Base-by-base conservation (phyloP, 2,329 filamentous ascomycete genomes). In the Cercospora zeina region DNA sequence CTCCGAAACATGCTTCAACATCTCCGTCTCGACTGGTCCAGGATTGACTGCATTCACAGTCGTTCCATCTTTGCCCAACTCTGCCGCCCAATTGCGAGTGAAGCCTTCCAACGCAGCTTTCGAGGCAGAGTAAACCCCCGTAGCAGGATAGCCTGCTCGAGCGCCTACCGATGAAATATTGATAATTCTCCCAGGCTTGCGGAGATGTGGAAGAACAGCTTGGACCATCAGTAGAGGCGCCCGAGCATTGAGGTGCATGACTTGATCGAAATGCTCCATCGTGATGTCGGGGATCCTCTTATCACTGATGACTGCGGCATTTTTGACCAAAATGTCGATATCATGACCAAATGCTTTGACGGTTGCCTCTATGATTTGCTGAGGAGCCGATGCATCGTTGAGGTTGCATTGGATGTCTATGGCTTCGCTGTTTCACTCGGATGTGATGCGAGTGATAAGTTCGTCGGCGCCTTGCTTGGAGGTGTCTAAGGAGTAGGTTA, bases 11-110 rank as follows among this genome's bases (percentile, higher is more conserved):
- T 81, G 77, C 14, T 81, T 80, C 24, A 87, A 70, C 79, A 88
- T 81, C 7, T 85, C 83, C 31, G 79, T 86, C 72, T 82, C 74
- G 5, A 86, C 82, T 0, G 85, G 84, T 0, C 86, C 86, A 0
- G 85, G 84, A 19, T 81, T 81, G 2, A 88, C 81, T 0, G 80
- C 78, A 66, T 88, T 89, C 27, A 86, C 85, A 0, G 85, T 87
- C 62, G 83, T 83, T 0, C 85, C 84, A 61, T 79, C 73, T 3
- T 64, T 70, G 0, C 85, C 85, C 8, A 88, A 74, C 72, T 88
- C 85, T 0, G 78, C 77, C 0, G 86, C 85, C 80, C 84, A 84
- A 49, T 77, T 80, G 6, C 85, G 76, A 9, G 86, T 88, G 59
- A 87, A 71, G 0, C 80, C 83, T 71, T 88, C 85, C 14, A 88